Percentiles rank a stretch among this genome's conserved stretches.
Evolutionary conservation across 2,329 filamentous ascomycete genomes (phyloP).

Genomic region (Karstenula rhodostoma): DNA sequence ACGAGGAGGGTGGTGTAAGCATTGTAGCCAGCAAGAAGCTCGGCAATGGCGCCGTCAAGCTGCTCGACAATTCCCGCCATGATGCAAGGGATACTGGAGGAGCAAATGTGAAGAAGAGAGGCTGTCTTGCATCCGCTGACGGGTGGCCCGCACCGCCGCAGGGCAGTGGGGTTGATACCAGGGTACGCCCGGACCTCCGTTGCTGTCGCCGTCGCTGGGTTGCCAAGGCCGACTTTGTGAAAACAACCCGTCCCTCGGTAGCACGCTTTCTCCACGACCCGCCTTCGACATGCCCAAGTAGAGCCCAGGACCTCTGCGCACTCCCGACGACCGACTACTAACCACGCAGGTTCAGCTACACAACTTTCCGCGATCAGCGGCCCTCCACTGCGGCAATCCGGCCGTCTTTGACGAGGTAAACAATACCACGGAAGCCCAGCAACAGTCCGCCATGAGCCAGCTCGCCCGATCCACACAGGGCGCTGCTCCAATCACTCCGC

Average conservation of each 20-base stretch:
- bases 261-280: constrained; percentile 19
- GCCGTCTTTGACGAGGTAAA: constrained; percentile 13
- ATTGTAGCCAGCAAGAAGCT: constrained; percentile 82
- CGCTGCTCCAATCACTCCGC: constrained; percentile 25
- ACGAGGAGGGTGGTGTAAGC: constrained; percentile 77
- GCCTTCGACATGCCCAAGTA: constrained; percentile 18
- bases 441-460: constrained; percentile 26
- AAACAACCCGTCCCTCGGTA: constrained; percentile 18
- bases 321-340: constrained; percentile 31
- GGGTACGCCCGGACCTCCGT: constrained; percentile 7
- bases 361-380: not conserved
- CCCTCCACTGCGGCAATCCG: not conserved
- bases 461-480: constrained; percentile 24
- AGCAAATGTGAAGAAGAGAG: constrained; percentile 4
- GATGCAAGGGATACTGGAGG: constrained; percentile 17
- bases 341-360: constrained; percentile 30
- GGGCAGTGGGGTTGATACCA: constrained; percentile 7
- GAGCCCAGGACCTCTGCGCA: not conserved
- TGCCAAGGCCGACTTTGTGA: constrained; percentile 9
- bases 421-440: constrained; percentile 17
- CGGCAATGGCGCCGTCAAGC: constrained; percentile 75
- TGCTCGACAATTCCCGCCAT: constrained; percentile 64
- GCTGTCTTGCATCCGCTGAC: constrained; percentile 1
- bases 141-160: constrained; percentile 1
- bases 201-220: not conserved